Evolutionary conservation across 495 filamentous ascomycete species (phyloP), one percentile per base, ranked within the genome.

Genomic region (Penicillium desertorum): DNA sequence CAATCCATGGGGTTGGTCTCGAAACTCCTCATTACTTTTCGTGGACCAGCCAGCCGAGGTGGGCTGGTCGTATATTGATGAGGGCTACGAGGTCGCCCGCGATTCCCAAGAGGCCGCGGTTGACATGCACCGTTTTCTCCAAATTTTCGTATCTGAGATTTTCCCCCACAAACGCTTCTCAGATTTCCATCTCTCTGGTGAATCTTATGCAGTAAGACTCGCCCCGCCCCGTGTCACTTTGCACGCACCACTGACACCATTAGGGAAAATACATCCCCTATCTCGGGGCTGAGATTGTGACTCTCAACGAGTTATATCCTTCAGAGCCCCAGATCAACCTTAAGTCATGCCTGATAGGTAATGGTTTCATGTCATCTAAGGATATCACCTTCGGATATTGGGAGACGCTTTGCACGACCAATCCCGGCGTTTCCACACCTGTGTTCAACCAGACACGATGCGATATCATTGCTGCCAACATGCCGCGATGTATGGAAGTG

Each of bases 1-100:
- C 34, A 81, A 81, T 54, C 75, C 77, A 0, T 79, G 71, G 56
- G 70, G 71, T 8, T 82, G 78, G 78, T 70, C 71, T 45, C 70
- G 71, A 36, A 75, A 77, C 42, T 69, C 69, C 9, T 76, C 76
- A 7, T 54, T 80, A 67, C 69, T 80, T 3, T 79, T 73, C 51
- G 66, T 81, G 32, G 78, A 81, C 51, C 76, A 81, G 48, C 78
- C 77, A 1, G 72, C 66, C 8, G 70, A 64, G 36, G 71, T 74
- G 6, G 77, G 78, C 5, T 77, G 78, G 52, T 78, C 75, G 0
- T 81, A 79, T 51, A 57, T 67, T 20, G 72, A 75, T 43, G 63
- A 69, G 37, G 72, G 66, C 1, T 45, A 54, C 25, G 62, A 67
- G 1, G 7, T 71, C 1, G 67, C 72, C 3, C 43, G 34, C 16